Base-by-base conservation (phyloP, 805 yeast genomes). In the Candida glaebosa region DNA sequence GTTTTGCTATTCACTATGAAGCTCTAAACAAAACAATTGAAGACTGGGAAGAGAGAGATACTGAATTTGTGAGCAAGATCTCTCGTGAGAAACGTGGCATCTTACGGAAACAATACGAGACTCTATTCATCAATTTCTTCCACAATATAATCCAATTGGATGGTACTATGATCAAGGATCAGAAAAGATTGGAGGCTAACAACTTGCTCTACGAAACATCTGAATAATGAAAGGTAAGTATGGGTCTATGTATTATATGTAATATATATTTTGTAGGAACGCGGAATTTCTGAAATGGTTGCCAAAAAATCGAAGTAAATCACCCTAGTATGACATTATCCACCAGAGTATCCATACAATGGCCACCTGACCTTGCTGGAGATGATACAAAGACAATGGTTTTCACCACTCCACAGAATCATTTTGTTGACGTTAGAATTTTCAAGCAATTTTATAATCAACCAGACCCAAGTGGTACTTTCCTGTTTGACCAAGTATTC, bases 311-410 rank as follows among this genome's bases (percentile, higher is more conserved):
- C n/a, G n/a, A n/a, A n/a, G n/a, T n/a, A n/a, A n/a, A n/a, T n/a
- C n/a, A n/a, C n/a, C n/a, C n/a, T n/a, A 31, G 12, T 5, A 58
- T 59, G 56, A 56, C 63, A 28, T 46, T 77, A 18, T 74, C 81
- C 0, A 69, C 72, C 1, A 63, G 84, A 56, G 46, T 75, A 8
- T 67, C 76, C 9, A 63, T 79, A n/a, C 75, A 71, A 56, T 78
- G 83, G 83, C 63, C 64, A 18, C 72, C 76, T 0, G 60, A 53
- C 1, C 51, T 46, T 5, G 61, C 74, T 4, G 48, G 50, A 3
- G 84, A 79, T 45, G 51, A 52, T 25, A 69, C 83, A 6, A 51
- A 57, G 34, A 79, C 84, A 0, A 46, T 77, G 51, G 82, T 77
- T 3, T 49, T 75, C 10, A 63, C 72, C 2, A 63, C 81, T 0